phyloP scores from a whole-genome alignment of 2,329 filamentous ascomycete genomes.

The Mollisia scopiformis region DNA sequence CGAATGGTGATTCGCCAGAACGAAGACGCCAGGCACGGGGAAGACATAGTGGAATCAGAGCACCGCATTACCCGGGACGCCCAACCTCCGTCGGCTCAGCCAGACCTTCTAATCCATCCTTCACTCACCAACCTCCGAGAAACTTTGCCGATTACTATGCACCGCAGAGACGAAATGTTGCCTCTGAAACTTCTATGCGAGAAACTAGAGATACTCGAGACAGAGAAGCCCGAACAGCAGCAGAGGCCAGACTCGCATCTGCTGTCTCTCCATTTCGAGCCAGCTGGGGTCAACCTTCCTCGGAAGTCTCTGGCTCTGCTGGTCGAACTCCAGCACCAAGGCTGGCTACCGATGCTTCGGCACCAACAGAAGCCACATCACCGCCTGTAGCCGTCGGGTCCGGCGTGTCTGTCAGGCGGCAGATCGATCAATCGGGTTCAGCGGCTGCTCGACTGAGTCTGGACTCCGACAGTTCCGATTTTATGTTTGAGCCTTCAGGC shows the following conservation, averaged over 20 bases:
- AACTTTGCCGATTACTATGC: not conserved
- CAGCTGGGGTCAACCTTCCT: not conserved
- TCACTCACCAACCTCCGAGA: slow-evolving; percentile 1
- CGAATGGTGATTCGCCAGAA: slow-evolving; percentile 25
- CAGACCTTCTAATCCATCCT: slow-evolving; percentile 15
- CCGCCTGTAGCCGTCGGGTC: slow-evolving; percentile 18
- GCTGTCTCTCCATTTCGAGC: not conserved
- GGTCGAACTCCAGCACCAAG: not conserved
- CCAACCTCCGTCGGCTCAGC: slow-evolving; percentile 28
- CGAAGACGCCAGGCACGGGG: slow-evolving; percentile 29
- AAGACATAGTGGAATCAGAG: slow-evolving; percentile 23
- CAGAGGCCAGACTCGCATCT: not conserved
- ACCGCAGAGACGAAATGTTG: not conserved
- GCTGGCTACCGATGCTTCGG: not conserved
- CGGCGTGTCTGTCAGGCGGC: not conserved
- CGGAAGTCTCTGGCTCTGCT: slow-evolving; percentile 1
- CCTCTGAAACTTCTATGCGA: not conserved
- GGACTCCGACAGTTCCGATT: not conserved
- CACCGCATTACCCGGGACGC: slow-evolving; percentile 20
- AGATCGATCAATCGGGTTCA: not conserved
- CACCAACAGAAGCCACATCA: slow-evolving; percentile 9
- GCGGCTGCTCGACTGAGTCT: not conserved
- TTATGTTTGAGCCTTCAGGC: not conserved
- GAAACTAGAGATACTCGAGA: not conserved
- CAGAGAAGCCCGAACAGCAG: not conserved